These are phyloP conservation scores for Lactuca saligna DNA, from an alignment of 129 eudicot genomes.

Conservation along the genomic window DNA sequence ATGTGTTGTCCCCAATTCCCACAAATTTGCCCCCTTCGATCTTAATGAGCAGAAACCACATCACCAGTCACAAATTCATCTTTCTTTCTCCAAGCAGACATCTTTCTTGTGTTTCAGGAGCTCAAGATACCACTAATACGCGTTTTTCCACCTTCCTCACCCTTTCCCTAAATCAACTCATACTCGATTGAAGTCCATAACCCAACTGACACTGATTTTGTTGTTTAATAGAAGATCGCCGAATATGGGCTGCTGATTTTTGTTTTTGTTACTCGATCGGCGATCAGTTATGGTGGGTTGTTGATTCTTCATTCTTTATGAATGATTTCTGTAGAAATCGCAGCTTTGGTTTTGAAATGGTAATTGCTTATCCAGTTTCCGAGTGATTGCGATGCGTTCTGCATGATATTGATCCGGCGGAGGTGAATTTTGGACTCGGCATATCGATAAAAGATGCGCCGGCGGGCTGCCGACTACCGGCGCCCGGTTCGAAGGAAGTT, in stretches of 20 bases:
- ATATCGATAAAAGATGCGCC: conserved; percentile 58
- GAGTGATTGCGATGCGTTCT: conserved; percentile 24
- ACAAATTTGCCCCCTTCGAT: conserved; percentile 6
- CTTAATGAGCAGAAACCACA: not conserved
- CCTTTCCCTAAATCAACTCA: conserved; percentile 20
- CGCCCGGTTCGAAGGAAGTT: conserved; percentile 76
- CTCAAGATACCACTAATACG: not conserved
- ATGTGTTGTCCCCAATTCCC: conserved; percentile 21
- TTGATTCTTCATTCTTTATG: not conserved
- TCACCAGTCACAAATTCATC: not conserved
- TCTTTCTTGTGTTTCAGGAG: not conserved
- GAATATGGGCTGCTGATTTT: not conserved
- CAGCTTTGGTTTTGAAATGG: not conserved
- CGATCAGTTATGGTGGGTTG: conserved; percentile 4
- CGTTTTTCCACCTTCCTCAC: not conserved
- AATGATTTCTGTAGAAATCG: not conserved
- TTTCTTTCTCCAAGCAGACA: not conserved
- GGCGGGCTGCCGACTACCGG: conserved; percentile 96
- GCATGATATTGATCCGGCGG: conserved; percentile 25
- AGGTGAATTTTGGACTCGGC: conserved; percentile 21
- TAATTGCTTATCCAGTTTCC: conserved; percentile 17
- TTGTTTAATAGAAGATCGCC: not conserved
- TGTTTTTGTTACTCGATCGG: conserved; percentile 1
- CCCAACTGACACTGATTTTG: conserved; percentile 1
- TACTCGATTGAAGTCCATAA: conserved; percentile 11